Base-by-base conservation (phyloP, 202 grass and related monocot genomes). In the Carex sylvatica region DNA sequence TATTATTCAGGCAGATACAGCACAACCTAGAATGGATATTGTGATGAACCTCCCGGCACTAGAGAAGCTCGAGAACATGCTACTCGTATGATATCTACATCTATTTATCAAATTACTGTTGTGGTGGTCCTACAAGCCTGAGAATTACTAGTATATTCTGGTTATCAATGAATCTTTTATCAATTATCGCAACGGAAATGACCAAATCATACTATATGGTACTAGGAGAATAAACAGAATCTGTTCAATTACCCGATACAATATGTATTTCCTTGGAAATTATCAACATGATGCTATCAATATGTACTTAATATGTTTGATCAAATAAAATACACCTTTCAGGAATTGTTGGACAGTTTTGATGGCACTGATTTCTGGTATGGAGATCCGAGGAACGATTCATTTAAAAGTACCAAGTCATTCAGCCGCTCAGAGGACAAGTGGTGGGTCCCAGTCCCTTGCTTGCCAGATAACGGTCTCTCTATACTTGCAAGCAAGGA, bases 361-460 rank as follows among this genome's bases (percentile, higher is more conserved):
- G 65, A 94, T 60, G 92, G 91, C 52, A 38, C 90, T 69, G 92
- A 97, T 12, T 94, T 97, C 92, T 97, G 90, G 88, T 94, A 97
- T 65, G 66, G 77, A 5, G 90, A 97, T 67, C 79, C 87, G 65
- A 83, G 74, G 23, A 92, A 94, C 40, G 52, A 59, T 6, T 80
- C 85, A 33, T 87, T 90, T 30, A 84, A 82, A 16, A 82, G 24
- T 68, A 83, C 72, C n/a, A 94, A 82, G 51, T 86, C 88, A 6
- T 88, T 92, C 79, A 83, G 87, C 55, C 90, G 90, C 15, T 88
- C 61, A 2, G 94, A 94, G 85, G 88, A 94, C 19, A 97, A 92
- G 80, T 97, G 94, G 94, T 97, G 94, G 94, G 61, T 92, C 8
- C 94, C 94, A 9, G 88, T 92, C 70, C 94, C 94, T 4, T 94